Base-by-base conservation (phyloP, 257 asterid species). In the Nicotiana attenuata region DNA sequence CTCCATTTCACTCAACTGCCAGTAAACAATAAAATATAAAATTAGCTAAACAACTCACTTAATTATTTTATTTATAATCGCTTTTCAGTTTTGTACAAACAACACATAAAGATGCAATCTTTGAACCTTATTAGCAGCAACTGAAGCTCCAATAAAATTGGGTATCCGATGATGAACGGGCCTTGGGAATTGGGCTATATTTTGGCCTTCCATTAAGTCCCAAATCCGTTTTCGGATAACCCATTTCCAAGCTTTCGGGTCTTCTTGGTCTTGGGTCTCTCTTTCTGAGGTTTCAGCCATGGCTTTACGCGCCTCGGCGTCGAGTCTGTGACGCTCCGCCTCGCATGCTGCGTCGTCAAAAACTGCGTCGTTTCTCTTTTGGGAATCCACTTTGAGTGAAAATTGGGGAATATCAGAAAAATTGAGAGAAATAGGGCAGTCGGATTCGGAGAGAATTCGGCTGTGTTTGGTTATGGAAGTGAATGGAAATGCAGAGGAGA, bases 161-260 rank as follows among this genome's bases (percentile, higher is more conserved):
- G 99, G 98, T 31, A 95, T 95, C 10, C 98, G 95, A 85, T 95
- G 97, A 82, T 93, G 99, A 85, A 95, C 97, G 84, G 99, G 99
- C 24, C 97, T 84, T 47, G 99, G 99, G 33, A 95, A 95, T 86
- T 93, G 94, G 60, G 99, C 97, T 7, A 95, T 89, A 76, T 95
- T 92, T 68, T 79, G 89, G 53, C 93, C 93, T 91, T 95, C 99
- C 97, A 95, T 89, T 83, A 89, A 77, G 80, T 95, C 95, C 98
- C 99, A 93, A 20, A 26, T 26, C 28, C 28, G 28, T 26, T 26
- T 26, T 26, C 28, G 28, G 28, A 0, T 26, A 26, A 26, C 88
- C 97, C 98, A 95, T 89, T 93, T 95, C 98, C 97, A 93, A 17
- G 96, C 97, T 79, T 90, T 93, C 86, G 95, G 95, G 86, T 92